phyloP scores from a whole-genome alignment of 2,329 filamentous ascomycete genomes.

The Didymella segeticola region DNA sequence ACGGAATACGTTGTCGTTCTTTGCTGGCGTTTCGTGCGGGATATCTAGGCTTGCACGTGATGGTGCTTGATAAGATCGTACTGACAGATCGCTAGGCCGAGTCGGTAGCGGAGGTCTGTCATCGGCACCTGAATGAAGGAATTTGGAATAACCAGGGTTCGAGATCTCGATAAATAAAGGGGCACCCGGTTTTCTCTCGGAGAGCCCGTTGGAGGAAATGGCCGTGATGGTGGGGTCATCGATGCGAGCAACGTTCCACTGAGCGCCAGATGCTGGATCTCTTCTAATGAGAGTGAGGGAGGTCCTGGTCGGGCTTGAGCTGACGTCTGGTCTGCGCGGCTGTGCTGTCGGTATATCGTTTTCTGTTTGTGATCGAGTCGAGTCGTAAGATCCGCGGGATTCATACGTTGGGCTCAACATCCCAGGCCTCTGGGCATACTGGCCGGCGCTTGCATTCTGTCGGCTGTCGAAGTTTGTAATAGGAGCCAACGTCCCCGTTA shows the following conservation, averaged over 20 bases:
- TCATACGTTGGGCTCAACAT: conserved; percentile 29
- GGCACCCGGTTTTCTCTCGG: conserved; percentile 48
- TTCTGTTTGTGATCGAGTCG: conserved; percentile 27
- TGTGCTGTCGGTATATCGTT: conserved; percentile 28
- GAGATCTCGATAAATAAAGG: conserved; percentile 62
- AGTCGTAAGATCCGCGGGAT: conserved; percentile 36
- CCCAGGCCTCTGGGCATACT: conserved; percentile 23
- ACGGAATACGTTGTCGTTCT: conserved; percentile 46
- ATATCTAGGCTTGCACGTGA: not conserved
- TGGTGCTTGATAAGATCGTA: conserved; percentile 13
- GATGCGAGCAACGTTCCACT: conserved; percentile 61
- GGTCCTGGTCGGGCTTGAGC: conserved; percentile 22
- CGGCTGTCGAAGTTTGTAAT: conserved; percentile 33
- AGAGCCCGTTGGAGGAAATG: conserved; percentile 52
- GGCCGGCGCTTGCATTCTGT: conserved; percentile 37
- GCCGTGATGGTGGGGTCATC: conserved; percentile 54
- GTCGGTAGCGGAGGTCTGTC: conserved; percentile 19
- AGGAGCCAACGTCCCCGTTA: conserved; percentile 36
- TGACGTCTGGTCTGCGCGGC: conserved; percentile 31
- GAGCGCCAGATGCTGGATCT: conserved; percentile 56
- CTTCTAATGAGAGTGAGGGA: conserved; percentile 59
- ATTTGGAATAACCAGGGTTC: conserved; percentile 66
- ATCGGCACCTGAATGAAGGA: conserved; percentile 48
- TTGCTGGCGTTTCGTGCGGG: not conserved
- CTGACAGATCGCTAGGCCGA: conserved; percentile 25